Evolutionary conservation across 2,329 filamentous ascomycete species (phyloP), one percentile per base, ranked within the genome.

Genomic region (Venturia nashicola): DNA sequence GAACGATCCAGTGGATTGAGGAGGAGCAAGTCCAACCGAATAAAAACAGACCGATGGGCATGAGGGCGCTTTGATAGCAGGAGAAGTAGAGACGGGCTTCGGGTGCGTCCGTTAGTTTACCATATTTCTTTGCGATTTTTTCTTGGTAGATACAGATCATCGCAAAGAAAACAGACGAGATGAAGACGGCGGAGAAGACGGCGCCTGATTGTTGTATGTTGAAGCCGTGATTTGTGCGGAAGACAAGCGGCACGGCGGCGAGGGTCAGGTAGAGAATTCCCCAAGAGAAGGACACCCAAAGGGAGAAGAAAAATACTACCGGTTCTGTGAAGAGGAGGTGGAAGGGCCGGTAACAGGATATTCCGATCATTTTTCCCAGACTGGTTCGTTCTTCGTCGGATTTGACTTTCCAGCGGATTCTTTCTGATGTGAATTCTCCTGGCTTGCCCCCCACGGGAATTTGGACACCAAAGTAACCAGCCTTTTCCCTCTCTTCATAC

Each of bases 211-310:
- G 79, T 67, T 88, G 79, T 43, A 86, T 76, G 65, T 80, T 82
- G 77, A 95, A 93, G 68, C 78, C 76, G 71, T 93, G 85, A 55
- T 84, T 85, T 5, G 78, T 81, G 27, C 78, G 71, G 74, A 94
- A 95, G 32, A 96, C 86, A 4, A 94, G 81, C 0, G 91, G 90
- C 5, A 96, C 84, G 0, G 90, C 88, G 16, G 85, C 84, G 68
- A 96, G 93, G 14, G 88, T 90, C 20, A 96, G 78, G 73, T 96
- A 97, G 0, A 97, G 82, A 0, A 96, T 83, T 0, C 88, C 91
- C 92, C 92, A 97, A 23, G 87, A 87, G 73, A 97, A 97, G 0
- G 90, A 82, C 0, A 91, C 87, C 92, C 92, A 97, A 0, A 96
- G 79, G 0, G 88, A 91, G 77, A 97, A 97, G 77, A 84, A 91